Base-by-base conservation (phyloP, 768 basidiomycete species). In the Pholiota conissans region DNA sequence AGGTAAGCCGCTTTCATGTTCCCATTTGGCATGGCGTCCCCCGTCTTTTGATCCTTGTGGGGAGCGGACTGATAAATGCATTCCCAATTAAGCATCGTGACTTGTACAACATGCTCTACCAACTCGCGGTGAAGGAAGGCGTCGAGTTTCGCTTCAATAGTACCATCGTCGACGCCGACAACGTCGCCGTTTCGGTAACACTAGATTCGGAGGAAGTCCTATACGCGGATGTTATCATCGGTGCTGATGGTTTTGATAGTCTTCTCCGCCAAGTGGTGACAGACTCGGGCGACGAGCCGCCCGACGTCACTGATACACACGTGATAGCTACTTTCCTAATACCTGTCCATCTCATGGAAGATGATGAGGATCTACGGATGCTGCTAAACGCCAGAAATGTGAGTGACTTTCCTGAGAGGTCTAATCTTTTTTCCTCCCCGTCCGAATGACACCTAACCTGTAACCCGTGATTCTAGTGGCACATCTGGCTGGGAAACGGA, bases 161-260 rank as follows among this genome's bases (percentile, higher is more conserved):
- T 16, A 67, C 67, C 22, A 79, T 81, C 0, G 57, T 63, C 9
- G 52, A 63, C 2, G 71, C 74, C 32, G 70, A 76, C 22, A 56
- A 66, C 18, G 59, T 70, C 18, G 57, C 67, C 27, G 72, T 76
- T 9, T 65, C 69, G 46, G 74, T 81, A 5, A 72, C 66, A 1
- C 63, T 78, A 32, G 74, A 76, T 22, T 72, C 67, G 32, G 84
- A 83, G 16, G 72, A 78, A 50, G 71, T 63, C 11, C 54, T 85
- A 8, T 63, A 61, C 14, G 80, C 79, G 14, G 84, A 88, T 65
- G 68, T 86, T 27, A 70, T 87, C 52, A 75, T 87, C 18, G 85
- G 82, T 29, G 86, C 86, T 3, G 86, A 87, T 66, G 86, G 87
- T 5, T 73, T 72, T 40, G 66, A 71, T 14, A 84, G 78, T 55